Percentiles rank a stretch among this genome's conserved stretches.
Conservation (phyloP, 768 basidiomycete species). For the Suillus subalutaceus region DNA sequence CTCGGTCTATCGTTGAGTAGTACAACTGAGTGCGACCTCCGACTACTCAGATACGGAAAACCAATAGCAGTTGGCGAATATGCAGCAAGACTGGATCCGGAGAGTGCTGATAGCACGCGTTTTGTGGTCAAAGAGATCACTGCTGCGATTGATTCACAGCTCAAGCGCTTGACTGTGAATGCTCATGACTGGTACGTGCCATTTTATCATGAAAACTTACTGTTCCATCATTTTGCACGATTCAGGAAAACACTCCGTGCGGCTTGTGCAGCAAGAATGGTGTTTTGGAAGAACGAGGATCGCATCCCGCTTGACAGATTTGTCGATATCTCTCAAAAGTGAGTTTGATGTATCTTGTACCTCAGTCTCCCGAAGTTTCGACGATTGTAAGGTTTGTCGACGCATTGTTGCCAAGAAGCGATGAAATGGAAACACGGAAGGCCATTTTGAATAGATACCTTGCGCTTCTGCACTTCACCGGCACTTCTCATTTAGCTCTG, state of each 20-base stretch:
- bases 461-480: constrained; percentile 52
- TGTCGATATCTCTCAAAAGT: constrained; percentile 62
- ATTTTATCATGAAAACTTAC: not conserved
- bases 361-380: constrained; percentile 3
- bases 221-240: constrained; percentile 1
- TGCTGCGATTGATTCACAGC: constrained; percentile 46
- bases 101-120: constrained; percentile 41
- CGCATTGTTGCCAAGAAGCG: constrained; percentile 16
- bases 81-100: constrained; percentile 2
- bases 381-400: constrained; percentile 7
- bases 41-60: constrained; percentile 12
- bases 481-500: constrained; percentile 54
- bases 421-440: constrained; percentile 38
- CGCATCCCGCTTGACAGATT: constrained; percentile 49
- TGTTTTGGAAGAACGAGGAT: constrained; percentile 56
- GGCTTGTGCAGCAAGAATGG: constrained; percentile 56
- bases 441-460: constrained; percentile 55
- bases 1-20: not conserved
- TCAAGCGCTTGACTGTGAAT: constrained; percentile 62
- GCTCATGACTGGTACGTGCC: constrained; percentile 63
- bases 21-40: not conserved
- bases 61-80: constrained; percentile 15
- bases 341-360: constrained; percentile 19
- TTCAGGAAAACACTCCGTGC: constrained; percentile 64
- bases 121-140: constrained; percentile 61